These are phyloP conservation scores for Talaromyces thailandensis DNA, from an alignment of 495 filamentous ascomycete genomes.

Conservation along the genomic window DNA sequence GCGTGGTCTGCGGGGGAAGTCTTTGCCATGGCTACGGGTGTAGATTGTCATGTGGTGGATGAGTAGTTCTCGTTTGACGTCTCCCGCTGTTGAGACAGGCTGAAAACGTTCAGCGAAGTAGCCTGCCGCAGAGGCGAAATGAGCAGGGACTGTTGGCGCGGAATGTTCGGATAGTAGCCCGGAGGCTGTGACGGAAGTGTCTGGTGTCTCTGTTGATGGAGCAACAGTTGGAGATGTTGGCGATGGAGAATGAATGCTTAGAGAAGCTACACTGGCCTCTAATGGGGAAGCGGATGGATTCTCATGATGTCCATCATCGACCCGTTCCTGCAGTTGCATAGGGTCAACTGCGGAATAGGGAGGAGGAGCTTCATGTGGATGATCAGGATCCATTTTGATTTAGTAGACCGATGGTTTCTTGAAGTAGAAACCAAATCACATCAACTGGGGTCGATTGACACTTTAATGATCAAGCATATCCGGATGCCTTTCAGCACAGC, in stretches of 20 bases:
- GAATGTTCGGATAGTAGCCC: neutral
- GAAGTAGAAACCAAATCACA: neutral
- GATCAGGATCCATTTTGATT: constrained; percentile 4
- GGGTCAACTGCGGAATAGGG: constrained; percentile 39
- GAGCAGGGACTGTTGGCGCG: constrained; percentile 14
- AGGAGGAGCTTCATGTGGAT: constrained; percentile 31
- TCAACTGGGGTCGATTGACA: neutral
- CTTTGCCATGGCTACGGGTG: constrained; percentile 33
- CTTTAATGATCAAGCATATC: neutral
- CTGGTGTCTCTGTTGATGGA: neutral
- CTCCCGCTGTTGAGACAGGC: constrained; percentile 3
- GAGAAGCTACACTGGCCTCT: neutral
- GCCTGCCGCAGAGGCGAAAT: constrained; percentile 32
- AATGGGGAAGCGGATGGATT: neutral
- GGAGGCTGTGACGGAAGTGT: neutral
- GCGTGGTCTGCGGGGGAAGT: constrained; percentile 37
- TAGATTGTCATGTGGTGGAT: constrained; percentile 37
- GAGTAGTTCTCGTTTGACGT: constrained; percentile 17
- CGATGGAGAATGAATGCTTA: neutral
- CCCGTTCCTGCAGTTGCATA: constrained; percentile 12
- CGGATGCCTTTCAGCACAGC: neutral
- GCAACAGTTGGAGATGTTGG: neutral
- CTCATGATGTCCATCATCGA: neutral
- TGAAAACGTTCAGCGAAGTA: constrained; percentile 37
- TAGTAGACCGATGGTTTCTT: neutral